These are phyloP conservation scores for Pezicula radicicola DNA, from an alignment of 2,329 filamentous ascomycete species.

Conservation along the genomic window DNA sequence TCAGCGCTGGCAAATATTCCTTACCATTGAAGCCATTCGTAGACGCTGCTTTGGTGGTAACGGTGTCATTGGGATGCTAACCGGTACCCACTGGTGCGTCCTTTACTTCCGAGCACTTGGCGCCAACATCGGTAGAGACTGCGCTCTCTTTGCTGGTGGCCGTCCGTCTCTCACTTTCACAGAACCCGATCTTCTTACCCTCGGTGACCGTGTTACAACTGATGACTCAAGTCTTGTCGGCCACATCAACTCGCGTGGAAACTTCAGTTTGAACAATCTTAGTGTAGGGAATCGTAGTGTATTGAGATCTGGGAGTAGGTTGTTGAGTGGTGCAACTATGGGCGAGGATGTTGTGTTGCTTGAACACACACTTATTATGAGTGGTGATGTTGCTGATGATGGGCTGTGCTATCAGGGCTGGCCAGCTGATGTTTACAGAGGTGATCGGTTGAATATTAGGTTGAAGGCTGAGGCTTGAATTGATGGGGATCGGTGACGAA, in stretches of 20 bases:
- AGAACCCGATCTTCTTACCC: slow-evolving; percentile 51
- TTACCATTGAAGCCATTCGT: slow-evolving; percentile 48
- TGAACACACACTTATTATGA: slow-evolving; percentile 56
- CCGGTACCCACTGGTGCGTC: slow-evolving; percentile 48
- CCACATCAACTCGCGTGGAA: slow-evolving; percentile 54
- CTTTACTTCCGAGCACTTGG: slow-evolving; percentile 52
- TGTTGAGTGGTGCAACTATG: slow-evolving; percentile 52
- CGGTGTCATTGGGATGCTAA: slow-evolving; percentile 50
- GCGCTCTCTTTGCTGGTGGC: slow-evolving; percentile 52
- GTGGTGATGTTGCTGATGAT: slow-evolving; percentile 51
- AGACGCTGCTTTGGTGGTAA: slow-evolving; percentile 46
- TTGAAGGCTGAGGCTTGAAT: not conserved
- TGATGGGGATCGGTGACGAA: no score
- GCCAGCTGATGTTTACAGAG: slow-evolving; percentile 43
- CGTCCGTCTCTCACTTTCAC: slow-evolving; percentile 51
- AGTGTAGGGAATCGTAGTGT: slow-evolving; percentile 49
- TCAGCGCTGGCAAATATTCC: slow-evolving; percentile 55
- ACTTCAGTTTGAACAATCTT: slow-evolving; percentile 51
- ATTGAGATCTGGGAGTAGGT: slow-evolving; percentile 45
- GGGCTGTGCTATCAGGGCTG: slow-evolving; percentile 51
- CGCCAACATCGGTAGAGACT: slow-evolving; percentile 51
- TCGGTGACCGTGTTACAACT: slow-evolving; percentile 50
- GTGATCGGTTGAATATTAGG: slow-evolving; percentile 3
- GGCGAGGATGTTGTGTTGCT: slow-evolving; percentile 48
- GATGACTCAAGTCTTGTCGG: slow-evolving; percentile 54